These are phyloP conservation scores for Sarocladium oryzae DNA, from an alignment of 2,329 filamentous ascomycete species.

Conservation along the genomic window DNA sequence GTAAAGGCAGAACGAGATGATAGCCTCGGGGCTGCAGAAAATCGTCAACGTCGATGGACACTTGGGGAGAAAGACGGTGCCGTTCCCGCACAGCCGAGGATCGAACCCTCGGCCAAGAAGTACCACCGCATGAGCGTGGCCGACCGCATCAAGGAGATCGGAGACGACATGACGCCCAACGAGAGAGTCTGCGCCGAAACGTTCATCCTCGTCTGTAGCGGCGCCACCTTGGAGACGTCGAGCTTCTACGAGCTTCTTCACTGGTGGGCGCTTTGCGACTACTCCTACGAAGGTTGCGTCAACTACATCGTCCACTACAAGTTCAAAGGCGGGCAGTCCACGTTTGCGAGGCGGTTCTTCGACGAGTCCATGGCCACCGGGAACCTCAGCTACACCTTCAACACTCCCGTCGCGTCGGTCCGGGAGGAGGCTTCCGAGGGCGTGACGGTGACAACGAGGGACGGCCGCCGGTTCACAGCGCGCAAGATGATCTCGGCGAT, in stretches of 20 bases:
- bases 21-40: conserved; percentile 12
- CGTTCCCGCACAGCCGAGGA: conserved; percentile 15
- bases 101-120: conserved; percentile 10
- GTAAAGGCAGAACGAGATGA: conserved; percentile 17
- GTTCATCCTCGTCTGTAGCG: conserved; percentile 18
- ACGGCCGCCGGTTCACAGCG: conserved; percentile 13
- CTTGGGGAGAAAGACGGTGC: conserved; percentile 17
- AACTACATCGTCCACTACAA: conserved; percentile 17
- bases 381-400: conserved; percentile 20
- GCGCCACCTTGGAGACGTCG: conserved; percentile 17
- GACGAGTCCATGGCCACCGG: conserved; percentile 17
- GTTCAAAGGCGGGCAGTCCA: conserved; percentile 21
- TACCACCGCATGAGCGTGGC: conserved; percentile 20
- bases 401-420: conserved; percentile 16
- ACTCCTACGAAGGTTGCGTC: conserved; percentile 16
- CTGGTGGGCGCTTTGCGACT: conserved; percentile 14
- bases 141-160: conserved; percentile 22
- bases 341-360: conserved; percentile 20
- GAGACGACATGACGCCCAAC: conserved; percentile 16
- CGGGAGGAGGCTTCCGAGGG: conserved; percentile 10
- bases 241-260: conserved; percentile 15
- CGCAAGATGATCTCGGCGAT: conserved; percentile 21
- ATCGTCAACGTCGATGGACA: conserved; percentile 20
- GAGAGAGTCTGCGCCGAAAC: conserved; percentile 17
- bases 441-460: conserved; percentile 5